Conservation (phyloP, 2,329 filamentous ascomycete genomes). For the Epichloe brachyelytri region DNA sequence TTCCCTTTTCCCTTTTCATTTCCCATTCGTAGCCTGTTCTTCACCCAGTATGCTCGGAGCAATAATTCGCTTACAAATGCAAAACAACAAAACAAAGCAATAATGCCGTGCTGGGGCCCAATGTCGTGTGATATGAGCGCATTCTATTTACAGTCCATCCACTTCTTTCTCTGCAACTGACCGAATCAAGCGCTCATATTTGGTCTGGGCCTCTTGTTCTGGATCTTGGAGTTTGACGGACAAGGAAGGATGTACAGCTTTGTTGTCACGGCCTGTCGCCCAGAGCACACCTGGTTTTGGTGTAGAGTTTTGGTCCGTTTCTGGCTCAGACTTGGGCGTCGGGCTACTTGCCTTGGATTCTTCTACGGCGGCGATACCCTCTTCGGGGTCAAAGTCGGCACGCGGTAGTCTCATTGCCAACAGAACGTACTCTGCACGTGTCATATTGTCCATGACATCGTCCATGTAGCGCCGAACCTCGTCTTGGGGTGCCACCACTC, state of each 20-base stretch:
- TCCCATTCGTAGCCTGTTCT: neutral
- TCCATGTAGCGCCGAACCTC: slow-evolving; percentile 57
- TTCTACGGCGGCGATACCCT: slow-evolving; percentile 13
- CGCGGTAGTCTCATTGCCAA: slow-evolving; percentile 53
- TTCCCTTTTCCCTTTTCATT: too few species aligned
- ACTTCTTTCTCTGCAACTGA: slow-evolving; percentile 23
- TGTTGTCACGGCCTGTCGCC: slow-evolving; percentile 13
- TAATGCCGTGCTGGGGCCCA: too few species aligned
- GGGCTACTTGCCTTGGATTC: slow-evolving; percentile 19
- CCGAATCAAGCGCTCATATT: slow-evolving; percentile 25
- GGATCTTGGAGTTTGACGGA: slow-evolving; percentile 18
- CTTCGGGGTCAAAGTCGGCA: slow-evolving; percentile 18
- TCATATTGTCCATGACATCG: slow-evolving; percentile 57
- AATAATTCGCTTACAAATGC: neutral
- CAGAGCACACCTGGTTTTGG: slow-evolving; percentile 23
- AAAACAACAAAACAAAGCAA: neutral
- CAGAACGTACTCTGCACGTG: slow-evolving; percentile 52
- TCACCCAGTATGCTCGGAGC: neutral
- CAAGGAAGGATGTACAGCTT: slow-evolving; percentile 6
- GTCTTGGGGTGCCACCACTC: slow-evolving; percentile 48
- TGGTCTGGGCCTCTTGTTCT: slow-evolving; percentile 22
- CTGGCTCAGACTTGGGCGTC: slow-evolving; percentile 17
- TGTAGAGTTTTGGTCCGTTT: slow-evolving; percentile 12
- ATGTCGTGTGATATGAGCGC: too few species aligned
- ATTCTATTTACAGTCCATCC: slow-evolving; percentile 9